Conservation (phyloP, 176 grass and related monocot genomes). For the Guadua angustifolia region DNA sequence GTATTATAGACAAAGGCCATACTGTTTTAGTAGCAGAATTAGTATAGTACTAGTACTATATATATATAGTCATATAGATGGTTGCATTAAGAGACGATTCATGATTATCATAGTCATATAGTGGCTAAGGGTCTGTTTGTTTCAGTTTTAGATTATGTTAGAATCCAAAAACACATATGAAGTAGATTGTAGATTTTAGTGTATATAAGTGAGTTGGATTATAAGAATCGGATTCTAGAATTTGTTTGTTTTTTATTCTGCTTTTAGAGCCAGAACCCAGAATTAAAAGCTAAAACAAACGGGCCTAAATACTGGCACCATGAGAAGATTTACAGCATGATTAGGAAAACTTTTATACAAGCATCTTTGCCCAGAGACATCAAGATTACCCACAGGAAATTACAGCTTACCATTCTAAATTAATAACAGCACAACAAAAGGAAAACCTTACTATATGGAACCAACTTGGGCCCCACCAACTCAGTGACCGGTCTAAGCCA, state of each 20-base stretch:
- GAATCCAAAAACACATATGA: no score
- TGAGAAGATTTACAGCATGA: constrained; percentile 21
- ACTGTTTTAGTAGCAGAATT: neutral
- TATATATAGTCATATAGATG: neutral
- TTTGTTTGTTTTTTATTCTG: no score
- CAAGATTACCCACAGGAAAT: constrained; percentile 30
- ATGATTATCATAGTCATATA: neutral
- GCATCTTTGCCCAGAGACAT: neutral
- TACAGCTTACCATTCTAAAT: constrained; percentile 29
- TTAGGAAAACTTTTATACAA: constrained; percentile 16
- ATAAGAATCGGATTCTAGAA: no score
- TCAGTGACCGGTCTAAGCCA: constrained; percentile 60
- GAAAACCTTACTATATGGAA: neutral
- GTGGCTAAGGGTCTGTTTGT: no score
- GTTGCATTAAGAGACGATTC: neutral
- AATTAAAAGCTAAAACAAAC: no score
- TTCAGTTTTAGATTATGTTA: no score
- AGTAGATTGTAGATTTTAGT: no score
- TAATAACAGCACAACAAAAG: constrained; percentile 9
- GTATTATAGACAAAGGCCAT: no score
- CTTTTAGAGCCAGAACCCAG: no score
- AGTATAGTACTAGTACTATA: neutral
- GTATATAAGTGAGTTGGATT: no score
- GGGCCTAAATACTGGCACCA: neutral
- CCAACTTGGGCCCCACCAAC: neutral